A percentile compares a stretch with the other conserved stretches of the same genome.
These are phyloP conservation scores for Euphorbia neoarborescens DNA, from an alignment of 441 rosid species.

Conservation along the genomic window DNA sequence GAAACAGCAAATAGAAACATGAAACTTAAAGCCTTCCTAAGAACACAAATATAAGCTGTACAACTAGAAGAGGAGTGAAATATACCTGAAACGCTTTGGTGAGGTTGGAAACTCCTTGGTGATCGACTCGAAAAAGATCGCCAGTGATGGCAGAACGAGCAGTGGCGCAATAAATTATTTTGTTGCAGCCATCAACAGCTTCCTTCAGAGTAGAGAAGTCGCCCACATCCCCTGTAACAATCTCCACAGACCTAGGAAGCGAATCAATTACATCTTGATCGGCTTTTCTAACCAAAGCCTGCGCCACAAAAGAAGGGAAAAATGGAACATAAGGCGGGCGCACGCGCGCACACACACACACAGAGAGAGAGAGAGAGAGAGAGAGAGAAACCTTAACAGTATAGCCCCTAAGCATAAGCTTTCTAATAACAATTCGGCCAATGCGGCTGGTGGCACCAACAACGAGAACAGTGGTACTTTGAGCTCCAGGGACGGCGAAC, in stretches of 20 bases:
- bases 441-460: slow-evolving; percentile 92
- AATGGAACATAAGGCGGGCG: background rate
- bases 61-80: background rate
- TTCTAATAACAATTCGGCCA: slow-evolving; percentile 83
- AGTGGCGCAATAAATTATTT: slow-evolving; percentile 86
- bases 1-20: background rate
- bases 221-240: slow-evolving; percentile 82
- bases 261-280: slow-evolving; percentile 59
- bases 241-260: slow-evolving; percentile 88
- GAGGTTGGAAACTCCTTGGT: slow-evolving; percentile 82
- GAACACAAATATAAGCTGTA: background rate
- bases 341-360: background rate
- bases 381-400: slow-evolving; percentile 52
- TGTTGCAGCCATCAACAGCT: slow-evolving; percentile 82
- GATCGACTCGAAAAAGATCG: slow-evolving; percentile 82
- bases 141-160: slow-evolving; percentile 86
- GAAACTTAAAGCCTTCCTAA: background rate
- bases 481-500: slow-evolving; percentile 85
- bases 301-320: slow-evolving; percentile 4
- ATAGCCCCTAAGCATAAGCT: slow-evolving; percentile 93
- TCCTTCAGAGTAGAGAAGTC: slow-evolving; percentile 58
- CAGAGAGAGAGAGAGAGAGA: background rate
- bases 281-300: slow-evolving; percentile 75
- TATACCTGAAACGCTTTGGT: slow-evolving; percentile 77
- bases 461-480: slow-evolving; percentile 79